Conservation (phyloP, 177 flowering plant species). For the Tripterygium wilfordii region DNA sequence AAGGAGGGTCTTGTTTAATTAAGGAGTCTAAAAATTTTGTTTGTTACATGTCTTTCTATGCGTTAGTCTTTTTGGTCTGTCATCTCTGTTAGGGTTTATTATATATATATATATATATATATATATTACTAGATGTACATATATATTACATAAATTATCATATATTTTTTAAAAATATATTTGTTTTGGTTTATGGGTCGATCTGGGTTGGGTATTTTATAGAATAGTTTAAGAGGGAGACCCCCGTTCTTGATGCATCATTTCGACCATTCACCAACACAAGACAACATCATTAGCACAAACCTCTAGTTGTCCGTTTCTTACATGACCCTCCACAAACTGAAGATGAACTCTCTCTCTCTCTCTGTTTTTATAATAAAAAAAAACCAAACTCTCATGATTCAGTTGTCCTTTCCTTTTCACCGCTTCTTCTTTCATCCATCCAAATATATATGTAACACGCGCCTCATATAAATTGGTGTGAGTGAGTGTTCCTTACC, state of each 20-base stretch:
- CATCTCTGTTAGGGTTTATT: too few species aligned
- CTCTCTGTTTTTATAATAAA: slow-evolving; percentile 20
- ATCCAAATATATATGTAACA: too few species aligned
- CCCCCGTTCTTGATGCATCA: slow-evolving; percentile 52
- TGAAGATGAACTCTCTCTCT: slow-evolving; percentile 9
- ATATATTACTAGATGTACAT: too few species aligned
- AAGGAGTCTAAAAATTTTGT: too few species aligned
- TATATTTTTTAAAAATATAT: too few species aligned
- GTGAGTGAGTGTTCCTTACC: slow-evolving; percentile 36
- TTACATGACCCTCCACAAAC: slow-evolving; percentile 20
- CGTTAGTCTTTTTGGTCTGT: too few species aligned
- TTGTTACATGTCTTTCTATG: too few species aligned
- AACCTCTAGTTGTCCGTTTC: slow-evolving; percentile 49
- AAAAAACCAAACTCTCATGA: slow-evolving; percentile 15
- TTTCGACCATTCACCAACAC: slow-evolving; percentile 58
- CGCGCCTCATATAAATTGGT: slow-evolving; percentile 22
- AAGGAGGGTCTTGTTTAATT: too few species aligned
- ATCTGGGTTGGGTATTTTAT: too few species aligned
- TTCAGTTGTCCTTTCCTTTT: background rate
- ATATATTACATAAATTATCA: too few species aligned
- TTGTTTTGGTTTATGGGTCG: too few species aligned
- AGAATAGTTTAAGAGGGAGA: slow-evolving; percentile 10
- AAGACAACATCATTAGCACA: slow-evolving; percentile 74
- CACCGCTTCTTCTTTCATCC: background rate
- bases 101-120: too few species aligned